Conservation (phyloP, 768 basidiomycete species). For the Rhizopogon vinicolor region DNA sequence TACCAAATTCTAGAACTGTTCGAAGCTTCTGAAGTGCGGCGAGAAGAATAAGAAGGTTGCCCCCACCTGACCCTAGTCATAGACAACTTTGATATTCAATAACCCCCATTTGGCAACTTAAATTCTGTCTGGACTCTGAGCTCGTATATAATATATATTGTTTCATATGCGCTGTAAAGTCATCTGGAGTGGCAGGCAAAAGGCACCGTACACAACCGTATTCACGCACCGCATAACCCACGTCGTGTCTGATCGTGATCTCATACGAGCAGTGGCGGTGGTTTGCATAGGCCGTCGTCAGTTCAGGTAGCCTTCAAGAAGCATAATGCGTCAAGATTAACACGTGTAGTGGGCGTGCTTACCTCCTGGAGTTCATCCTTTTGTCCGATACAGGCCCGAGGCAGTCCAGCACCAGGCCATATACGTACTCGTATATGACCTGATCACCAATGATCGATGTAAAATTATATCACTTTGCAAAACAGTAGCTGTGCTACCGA, state of each 20-base stretch:
- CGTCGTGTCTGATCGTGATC: not conserved
- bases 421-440: conserved; percentile 46
- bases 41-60: no score
- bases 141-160: not conserved
- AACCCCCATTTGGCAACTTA: no score
- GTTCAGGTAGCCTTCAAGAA: conserved; percentile 41
- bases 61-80: no score
- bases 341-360: conserved; percentile 2
- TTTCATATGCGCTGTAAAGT: not conserved
- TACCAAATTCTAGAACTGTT: no score
- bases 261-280: not conserved
- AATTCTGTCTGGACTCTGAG: no score
- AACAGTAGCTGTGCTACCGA: conserved; percentile 44
- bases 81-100: no score
- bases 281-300: conserved; percentile 48
- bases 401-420: conserved; percentile 40
- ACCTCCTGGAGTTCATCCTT: conserved; percentile 47
- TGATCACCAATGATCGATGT: conserved; percentile 42
- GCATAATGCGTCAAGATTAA: not conserved
- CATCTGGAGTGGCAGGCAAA: no score
- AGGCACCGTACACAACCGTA: not conserved
- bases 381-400: conserved; percentile 50
- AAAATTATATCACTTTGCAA: conserved; percentile 33
- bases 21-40: no score
- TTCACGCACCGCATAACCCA: not conserved